Evolutionary conservation across 495 filamentous ascomycete species (phyloP), one percentile per base, ranked within the genome.

Genomic region (Tuber aestivum): DNA sequence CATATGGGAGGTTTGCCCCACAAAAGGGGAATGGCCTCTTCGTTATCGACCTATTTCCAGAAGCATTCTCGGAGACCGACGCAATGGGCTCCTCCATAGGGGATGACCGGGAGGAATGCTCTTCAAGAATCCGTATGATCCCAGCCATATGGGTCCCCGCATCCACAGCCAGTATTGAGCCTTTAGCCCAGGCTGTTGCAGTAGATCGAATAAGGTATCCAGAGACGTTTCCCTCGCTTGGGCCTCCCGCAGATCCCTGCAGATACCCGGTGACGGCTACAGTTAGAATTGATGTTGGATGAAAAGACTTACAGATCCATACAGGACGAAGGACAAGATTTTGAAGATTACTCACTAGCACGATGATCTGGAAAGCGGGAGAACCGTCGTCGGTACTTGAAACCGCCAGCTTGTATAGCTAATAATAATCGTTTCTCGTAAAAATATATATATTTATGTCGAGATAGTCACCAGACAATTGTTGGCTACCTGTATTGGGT

Each of bases 241-340:
- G 95, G 41, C 95, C 95, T 79, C 95, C 95, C 72, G 93, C 94
- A 41, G 93, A 90, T 73, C 95, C 95, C 94, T 97, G 84, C 42
- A 80, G 73, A 45, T 72, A 72, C 69, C 76, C 81, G 80, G 79
- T 27, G 72, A 45, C 27, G 0, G 18, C 69, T 70, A 75, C 48
- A 73, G 77, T 81, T 74, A 76, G 78, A 81, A 65, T 65, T 65
- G 56, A 35, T 70, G 50, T 72, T 40, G 70, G 76, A 45, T 35
- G 27, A 74, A 69, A 56, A 38, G 35, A 76, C 44, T 72, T 48
- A 68, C 76, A 75, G 70, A 72, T 50, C 73, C 72, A 71, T 69
- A 77, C 70, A 73, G 75, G 71, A 69, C 44, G 69, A 73, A 72
- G 77, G 77, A 74, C 69, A 41, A 78, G 70, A 20, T 72, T 79